Base-by-base conservation (phyloP, 768 basidiomycete species). In the Asterophora parasitica region DNA sequence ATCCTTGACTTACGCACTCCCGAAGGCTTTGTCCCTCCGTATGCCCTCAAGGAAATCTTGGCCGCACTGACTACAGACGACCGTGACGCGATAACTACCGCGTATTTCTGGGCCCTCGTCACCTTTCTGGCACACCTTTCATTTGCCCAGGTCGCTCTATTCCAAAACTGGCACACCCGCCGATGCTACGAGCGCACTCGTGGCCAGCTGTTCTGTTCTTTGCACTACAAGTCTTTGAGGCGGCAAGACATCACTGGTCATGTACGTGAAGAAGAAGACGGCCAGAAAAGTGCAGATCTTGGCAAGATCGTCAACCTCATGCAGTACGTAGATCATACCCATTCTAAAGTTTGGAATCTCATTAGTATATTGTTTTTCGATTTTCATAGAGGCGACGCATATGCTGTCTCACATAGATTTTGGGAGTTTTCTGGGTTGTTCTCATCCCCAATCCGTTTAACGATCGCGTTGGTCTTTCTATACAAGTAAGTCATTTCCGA, bases 301-400 rank as follows among this genome's bases (percentile, higher is more conserved):
- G 82, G 82, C 4, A 82, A 81, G 61, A 82, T 87, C 26, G 77
- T 85, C 7, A 85, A 87, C 58, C 67, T 87, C 31, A 87, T 87
- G 83, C 82, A 83, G 83, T 85, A 49, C 33, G 41, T 53, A n/a
- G 42, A 20, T 11, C 7, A 38, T 9, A 13, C 19, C 4, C 26
- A 42, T 48, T 34, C 11, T 34, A 2, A 42, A n/a, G 10, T 5
- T 10, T 11, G 1, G 11, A 6, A 50, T 33, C 50, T 0, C 36
- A 36, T 19, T 17, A 37, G 12, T 43, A 15, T 51, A 37, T 44
- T 20, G 34, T 51, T 6, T 23, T 23, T 23, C 6, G 23, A 37
- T 28, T 38, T 15, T 1, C 44, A 11, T 59, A 87, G 84, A 63
- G 82, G 82, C 15, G 85, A 87, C 58, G 70, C 82, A 0, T 87